These are phyloP conservation scores for Ustilago lituana DNA, from an alignment of 1,284 basidiomycete species.

Conservation along the genomic window DNA sequence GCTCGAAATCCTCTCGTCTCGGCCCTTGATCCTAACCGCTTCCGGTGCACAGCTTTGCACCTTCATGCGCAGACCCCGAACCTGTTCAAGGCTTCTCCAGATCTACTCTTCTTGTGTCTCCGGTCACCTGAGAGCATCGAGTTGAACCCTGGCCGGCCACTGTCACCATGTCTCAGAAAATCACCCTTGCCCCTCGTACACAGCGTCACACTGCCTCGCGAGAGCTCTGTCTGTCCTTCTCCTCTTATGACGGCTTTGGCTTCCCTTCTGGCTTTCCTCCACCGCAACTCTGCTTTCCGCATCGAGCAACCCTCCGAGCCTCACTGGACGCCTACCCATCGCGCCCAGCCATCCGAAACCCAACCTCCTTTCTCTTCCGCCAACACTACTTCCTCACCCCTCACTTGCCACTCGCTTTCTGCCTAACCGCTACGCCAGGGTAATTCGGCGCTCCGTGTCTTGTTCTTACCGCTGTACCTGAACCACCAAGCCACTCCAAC, in stretches of 20 bases:
- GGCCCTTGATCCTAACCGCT: no score
- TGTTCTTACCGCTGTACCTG: constrained; percentile 1
- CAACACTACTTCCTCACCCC: background rate
- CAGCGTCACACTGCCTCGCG: no score
- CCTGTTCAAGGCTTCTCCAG: background rate
- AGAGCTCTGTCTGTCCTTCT: no score
- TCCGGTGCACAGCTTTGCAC: background rate
- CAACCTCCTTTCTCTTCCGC: background rate
- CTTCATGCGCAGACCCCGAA: background rate
- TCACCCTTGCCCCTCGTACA: background rate
- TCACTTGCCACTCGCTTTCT: background rate
- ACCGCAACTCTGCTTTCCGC: background rate
- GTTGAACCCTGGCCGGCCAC: background rate
- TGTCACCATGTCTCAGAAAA: constrained; percentile 6
- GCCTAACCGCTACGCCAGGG: background rate
- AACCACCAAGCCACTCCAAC: no score
- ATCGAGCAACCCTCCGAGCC: background rate
- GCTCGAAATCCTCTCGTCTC: no score
- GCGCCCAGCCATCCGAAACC: no score
- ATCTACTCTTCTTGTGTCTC: no score
- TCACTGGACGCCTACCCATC: no score
- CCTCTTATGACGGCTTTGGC: background rate
- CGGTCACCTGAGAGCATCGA: no score
- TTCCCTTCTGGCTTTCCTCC: background rate
- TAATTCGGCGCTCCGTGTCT: background rate